Evolutionary conservation across 306 rosid genomes (phyloP).

Genomic region (Nissolia schottii): DNA sequence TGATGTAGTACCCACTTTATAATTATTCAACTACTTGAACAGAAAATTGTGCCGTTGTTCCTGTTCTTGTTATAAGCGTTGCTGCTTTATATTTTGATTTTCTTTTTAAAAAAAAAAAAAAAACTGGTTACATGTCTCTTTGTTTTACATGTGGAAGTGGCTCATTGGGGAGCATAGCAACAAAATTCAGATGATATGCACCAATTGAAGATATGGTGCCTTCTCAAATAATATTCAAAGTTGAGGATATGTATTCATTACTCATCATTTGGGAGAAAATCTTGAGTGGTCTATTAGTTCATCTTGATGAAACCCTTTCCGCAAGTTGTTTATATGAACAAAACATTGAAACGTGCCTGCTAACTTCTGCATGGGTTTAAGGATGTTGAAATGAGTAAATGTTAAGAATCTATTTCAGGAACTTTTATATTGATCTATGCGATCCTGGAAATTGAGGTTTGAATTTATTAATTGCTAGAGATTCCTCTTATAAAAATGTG

Average conservation of each 20-base stretch:
- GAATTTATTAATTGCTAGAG: background rate
- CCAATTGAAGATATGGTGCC: background rate
- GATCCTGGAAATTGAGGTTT: background rate
- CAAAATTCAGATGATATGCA: background rate
- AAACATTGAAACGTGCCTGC: background rate
- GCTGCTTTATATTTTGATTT: background rate
- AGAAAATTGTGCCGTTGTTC: background rate
- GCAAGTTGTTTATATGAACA: background rate
- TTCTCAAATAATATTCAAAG: background rate
- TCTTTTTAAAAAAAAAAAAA: background rate
- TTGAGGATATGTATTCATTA: background rate
- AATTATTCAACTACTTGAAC: background rate
- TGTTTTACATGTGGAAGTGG: background rate
- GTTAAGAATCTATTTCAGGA: background rate
- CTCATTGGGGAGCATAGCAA: background rate
- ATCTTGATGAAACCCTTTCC: background rate
- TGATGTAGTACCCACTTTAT: background rate
- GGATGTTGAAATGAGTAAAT: background rate
- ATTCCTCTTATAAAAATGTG: constrained; percentile 11
- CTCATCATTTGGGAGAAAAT: background rate
- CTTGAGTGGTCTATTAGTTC: background rate
- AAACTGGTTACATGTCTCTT: background rate
- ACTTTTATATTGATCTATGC: background rate
- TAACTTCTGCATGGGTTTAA: background rate
- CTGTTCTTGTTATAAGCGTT: background rate